Evolutionary conservation across 2,329 filamentous ascomycete genomes (phyloP).

Genomic region (Coleophoma eucalyptorum): DNA sequence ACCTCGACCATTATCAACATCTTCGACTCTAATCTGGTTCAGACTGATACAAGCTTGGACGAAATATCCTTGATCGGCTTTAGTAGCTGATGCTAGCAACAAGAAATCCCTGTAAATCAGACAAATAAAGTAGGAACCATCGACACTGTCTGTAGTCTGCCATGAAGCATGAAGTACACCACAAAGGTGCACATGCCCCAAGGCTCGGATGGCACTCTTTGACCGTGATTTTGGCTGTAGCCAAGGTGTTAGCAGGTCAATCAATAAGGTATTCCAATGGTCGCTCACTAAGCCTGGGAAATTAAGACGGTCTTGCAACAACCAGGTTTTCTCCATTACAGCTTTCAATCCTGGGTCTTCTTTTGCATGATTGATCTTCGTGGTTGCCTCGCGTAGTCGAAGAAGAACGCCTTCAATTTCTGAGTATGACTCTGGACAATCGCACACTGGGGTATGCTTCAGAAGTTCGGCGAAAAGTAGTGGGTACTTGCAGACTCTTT

Average conservation of each 20-base stretch:
- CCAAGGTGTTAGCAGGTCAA: not conserved
- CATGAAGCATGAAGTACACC: conserved; percentile 82
- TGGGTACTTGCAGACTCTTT: conserved; percentile 88
- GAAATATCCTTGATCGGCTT: conserved; percentile 63
- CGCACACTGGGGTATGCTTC: conserved; percentile 76
- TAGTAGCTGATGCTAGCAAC: conserved; percentile 67
- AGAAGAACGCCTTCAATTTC: conserved; percentile 72
- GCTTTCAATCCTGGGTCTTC: conserved; percentile 68
- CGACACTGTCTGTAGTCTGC: conserved; percentile 63
- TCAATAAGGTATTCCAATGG: too few relatives aligned
- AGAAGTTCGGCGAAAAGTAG: conserved; percentile 81
- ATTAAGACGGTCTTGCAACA: conserved; percentile 75
- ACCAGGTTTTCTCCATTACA: conserved; percentile 76
- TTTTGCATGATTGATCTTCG: conserved; percentile 80
- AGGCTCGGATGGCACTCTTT: conserved; percentile 67
- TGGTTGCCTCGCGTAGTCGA: conserved; percentile 69
- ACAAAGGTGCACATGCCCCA: conserved; percentile 79
- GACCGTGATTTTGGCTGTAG: conserved; percentile 42
- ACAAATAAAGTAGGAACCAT: conserved; percentile 80
- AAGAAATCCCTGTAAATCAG: conserved; percentile 79
- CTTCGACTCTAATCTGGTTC: conserved; percentile 61
- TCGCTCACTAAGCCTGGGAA: conserved; percentile 66
- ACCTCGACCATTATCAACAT: conserved; percentile 74
- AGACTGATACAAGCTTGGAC: conserved; percentile 73
- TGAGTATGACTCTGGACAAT: conserved; percentile 80